These are phyloP conservation scores for Dissophora globulifera DNA, from an alignment of 192 early-diverging fungal genomes.

Conservation along the genomic window DNA sequence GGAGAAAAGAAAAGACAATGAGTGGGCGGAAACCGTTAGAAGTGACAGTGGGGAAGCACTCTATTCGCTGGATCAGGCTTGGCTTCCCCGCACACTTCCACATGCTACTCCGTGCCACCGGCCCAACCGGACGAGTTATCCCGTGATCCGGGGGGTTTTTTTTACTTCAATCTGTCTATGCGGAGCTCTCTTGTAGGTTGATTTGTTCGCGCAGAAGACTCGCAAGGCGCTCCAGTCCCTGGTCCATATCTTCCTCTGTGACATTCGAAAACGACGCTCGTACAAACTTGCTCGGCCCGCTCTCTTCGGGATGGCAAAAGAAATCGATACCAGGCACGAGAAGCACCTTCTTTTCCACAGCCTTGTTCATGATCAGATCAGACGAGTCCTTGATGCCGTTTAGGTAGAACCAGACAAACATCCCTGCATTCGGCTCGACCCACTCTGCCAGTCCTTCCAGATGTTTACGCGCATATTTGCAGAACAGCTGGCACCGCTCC, in stretches of 20 bases:
- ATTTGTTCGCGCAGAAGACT: slow-evolving; percentile 61
- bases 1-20: neutral
- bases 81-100: too few relatives aligned
- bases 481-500: slow-evolving; percentile 73
- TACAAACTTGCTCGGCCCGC: slow-evolving; percentile 64
- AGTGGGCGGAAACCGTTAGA: neutral
- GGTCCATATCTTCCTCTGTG: slow-evolving; percentile 68
- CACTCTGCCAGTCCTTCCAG: slow-evolving; percentile 71
- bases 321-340: slow-evolving; percentile 72
- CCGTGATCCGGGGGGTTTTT: too few relatives aligned
- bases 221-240: slow-evolving; percentile 68
- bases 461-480: slow-evolving; percentile 68
- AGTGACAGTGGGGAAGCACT: too few relatives aligned
- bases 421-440: slow-evolving; percentile 74
- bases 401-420: slow-evolving; percentile 91
- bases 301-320: slow-evolving; percentile 55
- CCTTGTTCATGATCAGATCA: slow-evolving; percentile 68
- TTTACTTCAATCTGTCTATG: too few relatives aligned
- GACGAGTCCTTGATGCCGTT: slow-evolving; percentile 61
- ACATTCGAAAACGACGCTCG: slow-evolving; percentile 79
- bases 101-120: too few relatives aligned
- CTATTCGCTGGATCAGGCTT: too few relatives aligned
- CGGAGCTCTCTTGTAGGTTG: neutral
- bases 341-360: slow-evolving; percentile 75
- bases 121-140: too few relatives aligned